Base-by-base conservation (phyloP, 495 filamentous ascomycete genomes). In the Penicillium canescens region DNA sequence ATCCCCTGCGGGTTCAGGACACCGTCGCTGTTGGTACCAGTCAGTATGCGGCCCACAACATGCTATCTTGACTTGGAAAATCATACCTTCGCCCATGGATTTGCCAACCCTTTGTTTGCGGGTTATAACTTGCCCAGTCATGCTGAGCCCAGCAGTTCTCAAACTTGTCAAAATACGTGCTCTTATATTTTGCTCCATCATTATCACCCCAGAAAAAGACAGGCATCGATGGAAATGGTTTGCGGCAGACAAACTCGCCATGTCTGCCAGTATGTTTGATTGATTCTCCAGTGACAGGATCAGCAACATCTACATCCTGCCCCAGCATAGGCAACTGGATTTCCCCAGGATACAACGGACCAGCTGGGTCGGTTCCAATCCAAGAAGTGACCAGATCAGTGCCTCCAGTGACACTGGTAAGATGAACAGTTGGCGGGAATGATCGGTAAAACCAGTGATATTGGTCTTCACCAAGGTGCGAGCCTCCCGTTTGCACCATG, bases 401-500 rank as follows among this genome's bases (percentile, higher is more conserved):
- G 41, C 86, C 87, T 23, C 88, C 88, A 5, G 84, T 83, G 40
- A 90, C 83, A 64, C 90, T 91, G 37, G 63, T 75, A 1, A 90
- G 76, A n/a, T 87, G 86, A 2, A 83, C 77, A 54, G 63, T 54
- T 2, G 74, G 26, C 0, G 87, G 86, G 63, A 91, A 91, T 14
- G 74, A 86, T 63, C 88, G 85, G 66, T 90, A 90, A 71, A 90
- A 89, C 86, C 86, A 91, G 49, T 86, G 78, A 65, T 89, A 89
- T 42, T 86, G 74, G 38, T 84, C 75, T 84, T 77, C 18, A 79
- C 80, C 33, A 85, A 77, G 6, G 87, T 86, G 86, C 86, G 89
- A 50, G 82, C 87, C 18, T 81, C 90, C 50, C 63, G 78, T 33
- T 75, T 81, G 37, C 53, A 89, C 86, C 34, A 69, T 63, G 42